These are phyloP conservation scores for Hypoxylon rubiginosum DNA, from an alignment of 2,329 filamentous ascomycete genomes.

Conservation along the genomic window DNA sequence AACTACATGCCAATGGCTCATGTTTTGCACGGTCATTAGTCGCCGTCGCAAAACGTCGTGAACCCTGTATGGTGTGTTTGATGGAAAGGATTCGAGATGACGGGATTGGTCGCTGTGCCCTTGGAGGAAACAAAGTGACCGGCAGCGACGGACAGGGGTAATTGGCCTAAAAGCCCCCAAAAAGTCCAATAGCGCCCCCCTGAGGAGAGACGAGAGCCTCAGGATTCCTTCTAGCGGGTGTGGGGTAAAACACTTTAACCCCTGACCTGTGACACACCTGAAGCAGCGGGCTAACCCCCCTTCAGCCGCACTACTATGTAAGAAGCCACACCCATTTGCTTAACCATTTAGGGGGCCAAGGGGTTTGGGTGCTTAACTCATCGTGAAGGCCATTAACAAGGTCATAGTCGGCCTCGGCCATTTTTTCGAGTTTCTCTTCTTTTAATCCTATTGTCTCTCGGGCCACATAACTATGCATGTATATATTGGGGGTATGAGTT, in stretches of 20 bases:
- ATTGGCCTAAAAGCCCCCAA: constrained; percentile 1
- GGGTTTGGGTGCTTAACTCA: background rate
- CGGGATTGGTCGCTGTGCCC: constrained; percentile 41
- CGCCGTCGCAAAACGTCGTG: constrained; percentile 26
- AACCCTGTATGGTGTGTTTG: constrained; percentile 41
- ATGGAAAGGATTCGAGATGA: constrained; percentile 29
- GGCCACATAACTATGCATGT: background rate
- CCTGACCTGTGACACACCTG: constrained; percentile 51
- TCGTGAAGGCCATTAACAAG: background rate
- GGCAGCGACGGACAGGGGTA: constrained; percentile 17
- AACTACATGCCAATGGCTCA: constrained; percentile 40
- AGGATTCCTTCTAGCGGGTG: constrained; percentile 38
- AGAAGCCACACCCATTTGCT: constrained; percentile 23
- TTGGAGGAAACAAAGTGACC: constrained; percentile 35
- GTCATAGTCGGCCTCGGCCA: too few species aligned
- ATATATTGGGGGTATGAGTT: constrained; percentile 3
- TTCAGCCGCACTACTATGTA: constrained; percentile 34
- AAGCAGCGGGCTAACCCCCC: constrained; percentile 42
- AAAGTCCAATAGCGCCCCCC: constrained; percentile 1
- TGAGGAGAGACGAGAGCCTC: constrained; percentile 40
- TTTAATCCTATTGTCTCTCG: background rate
- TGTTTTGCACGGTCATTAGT: constrained; percentile 29
- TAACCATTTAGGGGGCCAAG: constrained; percentile 1
- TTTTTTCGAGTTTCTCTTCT: background rate
- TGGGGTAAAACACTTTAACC: constrained; percentile 44